Percentiles rank a stretch among this genome's conserved stretches.
Evolutionary conservation across 306 rosid species (phyloP).

Genomic region (Ceratonia siliqua): DNA sequence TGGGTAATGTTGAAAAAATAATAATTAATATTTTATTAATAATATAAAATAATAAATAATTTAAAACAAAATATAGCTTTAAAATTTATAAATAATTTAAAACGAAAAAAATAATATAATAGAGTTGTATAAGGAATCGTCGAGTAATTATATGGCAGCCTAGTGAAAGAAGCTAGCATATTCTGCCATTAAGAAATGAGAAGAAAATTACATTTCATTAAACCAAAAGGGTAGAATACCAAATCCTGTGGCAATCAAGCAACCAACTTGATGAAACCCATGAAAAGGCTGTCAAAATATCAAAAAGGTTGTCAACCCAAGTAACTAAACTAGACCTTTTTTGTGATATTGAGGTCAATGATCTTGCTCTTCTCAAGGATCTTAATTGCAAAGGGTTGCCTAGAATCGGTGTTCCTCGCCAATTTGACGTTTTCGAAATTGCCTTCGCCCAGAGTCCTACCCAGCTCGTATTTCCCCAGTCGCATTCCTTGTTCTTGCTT

Average conservation of each 20-base stretch:
- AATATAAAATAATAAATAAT: too few relatives aligned
- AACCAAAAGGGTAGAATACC: neutral
- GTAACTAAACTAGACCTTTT: constrained; percentile 48
- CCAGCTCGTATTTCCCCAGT: constrained; percentile 74
- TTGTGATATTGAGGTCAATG: constrained; percentile 54
- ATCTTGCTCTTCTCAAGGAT: constrained; percentile 69
- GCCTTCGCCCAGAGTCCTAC: constrained; percentile 74
- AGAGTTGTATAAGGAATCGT: neutral
- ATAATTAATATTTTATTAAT: too few relatives aligned
- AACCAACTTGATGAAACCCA: too few relatives aligned
- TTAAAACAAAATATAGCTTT: too few relatives aligned
- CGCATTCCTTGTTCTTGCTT: constrained; percentile 41
- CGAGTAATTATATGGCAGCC: neutral
- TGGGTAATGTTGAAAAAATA: too few relatives aligned
- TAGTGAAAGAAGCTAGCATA: neutral
- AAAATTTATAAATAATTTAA: too few relatives aligned
- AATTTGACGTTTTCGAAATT: constrained; percentile 82
- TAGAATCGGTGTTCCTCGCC: constrained; percentile 53
- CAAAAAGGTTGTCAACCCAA: too few relatives aligned
- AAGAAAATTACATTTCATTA: neutral
- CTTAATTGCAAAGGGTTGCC: constrained; percentile 61
- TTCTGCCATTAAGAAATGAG: neutral
- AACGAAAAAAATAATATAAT: too few relatives aligned
- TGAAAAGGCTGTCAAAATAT: too few relatives aligned
- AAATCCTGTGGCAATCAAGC: too few relatives aligned